A percentile compares a stretch with the other conserved stretches of the same genome.
These are phyloP conservation scores for Saccharomyces hybrid DNA, from an alignment of 1,139 yeast genomes.

Conservation along the genomic window DNA sequence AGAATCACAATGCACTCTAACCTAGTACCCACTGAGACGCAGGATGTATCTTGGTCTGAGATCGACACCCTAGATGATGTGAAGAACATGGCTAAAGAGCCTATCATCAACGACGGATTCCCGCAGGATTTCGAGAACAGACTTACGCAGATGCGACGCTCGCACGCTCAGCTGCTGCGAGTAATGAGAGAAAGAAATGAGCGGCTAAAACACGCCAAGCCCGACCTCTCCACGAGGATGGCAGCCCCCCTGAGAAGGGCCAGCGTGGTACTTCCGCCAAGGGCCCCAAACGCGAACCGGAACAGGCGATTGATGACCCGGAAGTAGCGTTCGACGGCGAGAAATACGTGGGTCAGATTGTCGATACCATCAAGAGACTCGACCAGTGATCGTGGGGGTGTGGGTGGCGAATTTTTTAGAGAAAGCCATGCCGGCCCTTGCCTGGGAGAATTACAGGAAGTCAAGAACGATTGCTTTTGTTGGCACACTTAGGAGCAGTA, in stretches of 20 bases:
- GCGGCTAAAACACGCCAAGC: conserved; percentile 11
- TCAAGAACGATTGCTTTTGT: no score
- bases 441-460: neutral
- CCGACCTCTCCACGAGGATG: neutral
- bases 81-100: conserved; percentile 50
- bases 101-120: conserved; percentile 46
- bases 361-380: neutral
- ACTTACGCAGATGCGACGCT: conserved; percentile 46
- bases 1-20: neutral
- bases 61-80: conserved; percentile 83
- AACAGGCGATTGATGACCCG: neutral
- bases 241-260: neutral
- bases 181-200: conserved; percentile 40
- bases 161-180: conserved; percentile 55
- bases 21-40: conserved; percentile 21
- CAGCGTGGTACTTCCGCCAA: neutral
- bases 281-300: neutral
- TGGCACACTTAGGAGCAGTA: no score
- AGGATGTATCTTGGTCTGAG: conserved; percentile 80
- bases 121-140: conserved; percentile 53
- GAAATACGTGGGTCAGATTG: neutral
- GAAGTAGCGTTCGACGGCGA: neutral
- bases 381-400: neutral
- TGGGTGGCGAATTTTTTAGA: neutral
- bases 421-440: neutral